Base-by-base conservation (phyloP, 1,284 basidiomycete genomes). In the Trichosporon coremiiforme region DNA sequence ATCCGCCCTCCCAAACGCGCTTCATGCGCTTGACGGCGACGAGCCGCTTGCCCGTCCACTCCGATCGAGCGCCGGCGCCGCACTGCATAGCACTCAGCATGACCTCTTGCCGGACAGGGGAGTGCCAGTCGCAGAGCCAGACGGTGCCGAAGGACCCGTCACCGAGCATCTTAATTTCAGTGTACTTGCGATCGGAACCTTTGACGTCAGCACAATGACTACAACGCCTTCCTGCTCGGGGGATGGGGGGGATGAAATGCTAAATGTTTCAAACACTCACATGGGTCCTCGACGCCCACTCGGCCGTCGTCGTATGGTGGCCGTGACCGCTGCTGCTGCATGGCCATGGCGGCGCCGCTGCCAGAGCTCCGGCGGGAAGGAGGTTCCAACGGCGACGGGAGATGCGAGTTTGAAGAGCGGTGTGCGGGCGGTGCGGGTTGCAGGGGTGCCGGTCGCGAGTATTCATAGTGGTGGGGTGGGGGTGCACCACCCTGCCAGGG, bases 21-120 rank as follows among this genome's bases (percentile, higher is more conserved):
- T 95, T 98, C 95, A 99, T 99, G 79, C 94, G 87, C 86, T 99
- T 99, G 79, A 99, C 89, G 69, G 97, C 97, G 71, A 99, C 97
- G 70, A 99, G 88, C 73, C 93, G 88, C 85, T 95, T 98, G 70
- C 93, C 94, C 63, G 89, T 87, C 90, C 95, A 99, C 83, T 98
- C 96, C 72, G 94, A 93, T 74, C 94, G 87, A 53, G 94, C 93
- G 22, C 85, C 86, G 0, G 87, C 86, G 1, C 86, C 86, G 82
- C 93, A 93, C 80, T 95, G 93, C 93, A 95, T 95, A 63, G 93
- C 91, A 33, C 93, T 93, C 74, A 94, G 84, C 66, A 91, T 89
- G 68, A 91, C 92, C 86, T 91, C 91, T 82, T 92, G 89, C 82
- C 93, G 93, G 80, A 99, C 86, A 69, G 91, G 90, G 79, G 94